Evolutionary conservation across 228 moss, liverwort and hornwort genomes (phyloP).

Genomic region (Sphagnum magellanicum): DNA sequence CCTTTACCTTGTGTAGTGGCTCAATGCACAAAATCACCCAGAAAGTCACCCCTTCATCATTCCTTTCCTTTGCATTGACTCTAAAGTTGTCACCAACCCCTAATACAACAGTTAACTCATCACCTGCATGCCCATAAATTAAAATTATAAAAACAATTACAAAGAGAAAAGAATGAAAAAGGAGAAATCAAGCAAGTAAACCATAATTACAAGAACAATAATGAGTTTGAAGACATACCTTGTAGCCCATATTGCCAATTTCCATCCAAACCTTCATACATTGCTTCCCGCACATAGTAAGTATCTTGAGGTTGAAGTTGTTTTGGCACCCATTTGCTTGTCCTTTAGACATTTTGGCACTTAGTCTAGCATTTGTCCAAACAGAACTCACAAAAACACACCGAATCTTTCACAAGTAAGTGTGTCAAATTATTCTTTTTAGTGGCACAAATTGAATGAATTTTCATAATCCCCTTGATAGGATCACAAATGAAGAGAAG

Average conservation of each 20-base stretch:
- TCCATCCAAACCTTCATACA: not conserved
- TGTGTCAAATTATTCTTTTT: not conserved
- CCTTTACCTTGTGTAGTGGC: not conserved
- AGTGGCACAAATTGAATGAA: not conserved
- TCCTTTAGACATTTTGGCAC: not conserved
- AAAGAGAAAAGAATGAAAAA: not conserved
- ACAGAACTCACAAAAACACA: not conserved
- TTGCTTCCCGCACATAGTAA: not conserved
- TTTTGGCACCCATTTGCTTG: not conserved
- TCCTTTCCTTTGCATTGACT: not conserved
- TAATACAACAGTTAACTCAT: not conserved
- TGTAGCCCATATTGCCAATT: not conserved
- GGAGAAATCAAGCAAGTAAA: not conserved
- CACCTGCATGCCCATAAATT: not conserved
- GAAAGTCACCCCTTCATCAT: not conserved
- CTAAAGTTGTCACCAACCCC: not conserved
- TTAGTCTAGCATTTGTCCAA: not conserved
- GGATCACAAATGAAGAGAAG: not conserved
- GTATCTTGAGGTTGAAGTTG: not conserved
- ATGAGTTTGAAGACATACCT: not conserved
- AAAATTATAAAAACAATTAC: not conserved
- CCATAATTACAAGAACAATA: not conserved
- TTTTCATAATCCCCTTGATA: not conserved
- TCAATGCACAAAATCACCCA: not conserved
- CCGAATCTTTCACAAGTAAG: not conserved